Conservation (phyloP, 768 basidiomycete genomes). For the Termitomyces bulborhizus region DNA sequence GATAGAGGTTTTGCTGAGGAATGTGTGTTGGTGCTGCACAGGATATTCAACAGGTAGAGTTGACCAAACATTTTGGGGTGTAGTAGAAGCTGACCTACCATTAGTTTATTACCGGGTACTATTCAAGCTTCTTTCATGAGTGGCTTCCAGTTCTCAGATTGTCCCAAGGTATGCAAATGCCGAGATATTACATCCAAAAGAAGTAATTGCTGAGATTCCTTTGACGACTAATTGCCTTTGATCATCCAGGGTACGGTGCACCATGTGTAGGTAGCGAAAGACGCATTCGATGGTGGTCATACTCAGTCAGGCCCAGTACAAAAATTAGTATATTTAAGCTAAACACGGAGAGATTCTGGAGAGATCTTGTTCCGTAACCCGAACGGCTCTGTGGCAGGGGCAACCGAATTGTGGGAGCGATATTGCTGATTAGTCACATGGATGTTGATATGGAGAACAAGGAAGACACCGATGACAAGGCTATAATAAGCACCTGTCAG, state of each 20-base stretch:
- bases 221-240: neutral
- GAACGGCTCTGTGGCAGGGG: no score
- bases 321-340: no score
- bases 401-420: no score
- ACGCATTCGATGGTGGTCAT: no score
- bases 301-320: no score
- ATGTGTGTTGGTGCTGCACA: constrained; percentile 17
- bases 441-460: no score
- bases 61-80: neutral
- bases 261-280: no score
- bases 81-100: neutral
- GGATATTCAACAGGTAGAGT: neutral
- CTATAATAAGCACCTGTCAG: no score
- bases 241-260: neutral
- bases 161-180: neutral
- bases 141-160: neutral
- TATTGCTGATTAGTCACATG: no score
- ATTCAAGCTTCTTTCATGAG: neutral
- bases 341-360: no score
- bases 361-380: no score
- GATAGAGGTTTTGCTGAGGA: constrained; percentile 24
- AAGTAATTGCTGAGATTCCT: neutral
- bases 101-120: neutral
- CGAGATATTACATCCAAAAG: neutral
- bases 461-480: no score